phyloP scores from a whole-genome alignment of 106 monocot genomes.

The Platanthera guangdongensis region DNA sequence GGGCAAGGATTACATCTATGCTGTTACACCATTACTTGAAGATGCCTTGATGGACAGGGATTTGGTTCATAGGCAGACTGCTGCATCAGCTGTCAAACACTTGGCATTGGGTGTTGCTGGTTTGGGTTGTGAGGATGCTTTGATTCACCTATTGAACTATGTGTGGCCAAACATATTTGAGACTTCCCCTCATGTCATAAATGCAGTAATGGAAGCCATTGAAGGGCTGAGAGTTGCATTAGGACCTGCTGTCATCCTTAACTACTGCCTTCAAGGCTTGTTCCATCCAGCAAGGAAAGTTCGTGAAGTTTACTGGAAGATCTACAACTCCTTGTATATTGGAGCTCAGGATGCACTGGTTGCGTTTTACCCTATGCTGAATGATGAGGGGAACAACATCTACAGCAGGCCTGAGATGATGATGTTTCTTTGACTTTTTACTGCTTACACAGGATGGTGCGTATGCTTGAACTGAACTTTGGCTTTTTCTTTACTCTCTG shows the following conservation, averaged over 20 bases:
- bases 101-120: constrained; percentile 97
- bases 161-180: constrained; percentile 98
- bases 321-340: constrained; percentile 93
- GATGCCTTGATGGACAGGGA: constrained; percentile 95
- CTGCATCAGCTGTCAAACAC: constrained; percentile 95
- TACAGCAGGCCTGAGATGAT: constrained; percentile 74
- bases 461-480: no score
- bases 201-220: constrained; percentile 98
- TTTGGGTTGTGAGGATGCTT: constrained; percentile 86
- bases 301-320: constrained; percentile 98
- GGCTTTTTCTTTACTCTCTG: no score
- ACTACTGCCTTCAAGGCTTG: constrained; percentile 95
- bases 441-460: background rate
- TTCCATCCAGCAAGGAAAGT: constrained; percentile 98
- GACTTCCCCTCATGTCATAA: constrained; percentile 89
- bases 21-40: constrained; percentile 85
- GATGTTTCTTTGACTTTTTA: constrained; percentile 57
- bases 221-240: constrained; percentile 97
- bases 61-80: constrained; percentile 89
- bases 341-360: constrained; percentile 93
- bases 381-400: constrained; percentile 56
- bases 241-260: constrained; percentile 75
- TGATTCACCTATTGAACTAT: constrained; percentile 83
- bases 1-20: constrained; percentile 41
- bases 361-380: constrained; percentile 72